phyloP scores from a whole-genome alignment of 2,329 filamentous ascomycete genomes.

The Diaporthe destruens region DNA sequence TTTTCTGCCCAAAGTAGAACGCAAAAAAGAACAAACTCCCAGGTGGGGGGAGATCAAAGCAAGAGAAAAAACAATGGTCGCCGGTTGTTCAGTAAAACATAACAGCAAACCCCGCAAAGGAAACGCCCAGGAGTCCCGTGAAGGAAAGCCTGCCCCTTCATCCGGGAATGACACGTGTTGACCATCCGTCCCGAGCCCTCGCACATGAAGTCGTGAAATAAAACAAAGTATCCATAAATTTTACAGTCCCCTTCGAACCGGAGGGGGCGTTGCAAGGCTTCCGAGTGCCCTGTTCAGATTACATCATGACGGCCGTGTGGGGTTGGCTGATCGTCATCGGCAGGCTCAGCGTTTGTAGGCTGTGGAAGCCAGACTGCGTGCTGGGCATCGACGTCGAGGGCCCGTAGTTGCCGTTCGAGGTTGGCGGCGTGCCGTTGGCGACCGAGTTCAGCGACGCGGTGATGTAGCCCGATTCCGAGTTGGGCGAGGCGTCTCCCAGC shows the following conservation, averaged over 20 bases:
- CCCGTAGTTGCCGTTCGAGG: constrained; percentile 48
- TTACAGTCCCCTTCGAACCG: constrained; percentile 37
- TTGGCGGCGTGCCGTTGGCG: constrained; percentile 49
- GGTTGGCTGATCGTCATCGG: constrained; percentile 73
- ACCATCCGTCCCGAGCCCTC: constrained; percentile 19
- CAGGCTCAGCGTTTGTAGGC: constrained; percentile 72
- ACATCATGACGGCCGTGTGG: constrained; percentile 52
- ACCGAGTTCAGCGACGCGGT: constrained; percentile 64
- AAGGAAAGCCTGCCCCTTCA: constrained; percentile 39
- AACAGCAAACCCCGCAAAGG: constrained; percentile 24
- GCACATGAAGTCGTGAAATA: constrained; percentile 41
- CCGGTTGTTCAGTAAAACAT: constrained; percentile 31
- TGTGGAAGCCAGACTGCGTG: constrained; percentile 62
- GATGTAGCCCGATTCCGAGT: constrained; percentile 75
- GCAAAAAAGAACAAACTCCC: constrained; percentile 20
- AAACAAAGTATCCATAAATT: constrained; percentile 40
- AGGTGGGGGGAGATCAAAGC: constrained; percentile 27
- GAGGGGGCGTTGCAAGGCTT: constrained; percentile 9
- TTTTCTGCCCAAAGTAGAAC: constrained; percentile 35
- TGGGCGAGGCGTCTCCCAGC: constrained; percentile 82
- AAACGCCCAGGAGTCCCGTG: constrained; percentile 37
- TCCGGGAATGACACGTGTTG: constrained; percentile 36
- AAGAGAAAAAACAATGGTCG: constrained; percentile 36
- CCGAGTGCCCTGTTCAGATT: constrained; percentile 37
- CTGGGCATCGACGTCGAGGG: constrained; percentile 49